These are phyloP conservation scores for Salinomyces thailandicus DNA, from an alignment of 2,329 filamentous ascomycete species.

Conservation along the genomic window DNA sequence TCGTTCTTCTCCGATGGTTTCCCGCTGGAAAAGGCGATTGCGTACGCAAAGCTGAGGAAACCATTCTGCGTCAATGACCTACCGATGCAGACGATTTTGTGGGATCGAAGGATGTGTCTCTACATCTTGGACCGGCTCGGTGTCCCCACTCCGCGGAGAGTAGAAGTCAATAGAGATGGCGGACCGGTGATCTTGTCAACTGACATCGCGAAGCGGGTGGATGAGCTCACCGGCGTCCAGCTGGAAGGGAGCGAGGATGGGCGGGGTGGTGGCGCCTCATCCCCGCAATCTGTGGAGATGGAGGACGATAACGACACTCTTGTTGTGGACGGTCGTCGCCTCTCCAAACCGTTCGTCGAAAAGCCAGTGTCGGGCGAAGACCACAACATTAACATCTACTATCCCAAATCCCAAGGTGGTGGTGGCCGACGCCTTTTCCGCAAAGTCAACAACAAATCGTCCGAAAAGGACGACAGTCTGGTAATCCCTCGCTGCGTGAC, in stretches of 20 bases:
- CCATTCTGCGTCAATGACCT: conserved; percentile 97
- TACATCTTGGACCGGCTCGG: conserved; percentile 78
- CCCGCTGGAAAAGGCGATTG: conserved; percentile 90
- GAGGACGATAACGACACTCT: conserved; percentile 85
- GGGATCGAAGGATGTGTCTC: conserved; percentile 87
- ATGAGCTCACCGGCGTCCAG: conserved; percentile 66
- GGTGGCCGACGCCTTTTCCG: conserved; percentile 87
- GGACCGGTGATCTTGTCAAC: conserved; percentile 68
- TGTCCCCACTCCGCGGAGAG: conserved; percentile 75
- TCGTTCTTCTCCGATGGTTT: conserved; percentile 98
- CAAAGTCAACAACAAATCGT: conserved; percentile 98
- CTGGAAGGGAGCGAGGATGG: conserved; percentile 62
- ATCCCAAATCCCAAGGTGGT: conserved; percentile 73
- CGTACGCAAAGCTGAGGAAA: conserved; percentile 84
- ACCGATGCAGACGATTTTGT: conserved; percentile 92
- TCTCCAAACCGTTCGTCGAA: conserved; percentile 93
- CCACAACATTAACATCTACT: conserved; percentile 98
- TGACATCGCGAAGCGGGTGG: conserved; percentile 70
- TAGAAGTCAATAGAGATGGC: conserved; percentile 89
- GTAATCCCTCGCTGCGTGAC: conserved; percentile 68
- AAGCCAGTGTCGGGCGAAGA: conserved; percentile 98
- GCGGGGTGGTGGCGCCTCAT: conserved; percentile 46
- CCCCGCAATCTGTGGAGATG: conserved; percentile 63
- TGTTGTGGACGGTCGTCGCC: conserved; percentile 68
- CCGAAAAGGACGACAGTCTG: conserved; percentile 75